Percentiles rank a stretch among this genome's conserved stretches.
Evolutionary conservation across 495 filamentous ascomycete genomes (phyloP).

Genomic region (Talaromyces stipitatus): DNA sequence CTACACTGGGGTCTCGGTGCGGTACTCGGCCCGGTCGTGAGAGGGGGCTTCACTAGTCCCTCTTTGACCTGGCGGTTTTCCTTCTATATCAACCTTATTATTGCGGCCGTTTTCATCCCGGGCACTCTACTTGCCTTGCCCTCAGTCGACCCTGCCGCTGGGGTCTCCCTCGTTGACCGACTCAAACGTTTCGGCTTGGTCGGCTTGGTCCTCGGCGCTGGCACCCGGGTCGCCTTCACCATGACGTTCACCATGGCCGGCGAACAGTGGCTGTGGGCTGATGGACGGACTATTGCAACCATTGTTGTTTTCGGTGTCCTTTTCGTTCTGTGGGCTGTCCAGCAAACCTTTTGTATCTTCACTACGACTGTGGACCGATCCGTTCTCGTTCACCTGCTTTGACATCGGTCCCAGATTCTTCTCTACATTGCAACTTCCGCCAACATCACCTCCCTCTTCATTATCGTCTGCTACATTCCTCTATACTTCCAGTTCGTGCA

Average conservation of each 20-base stretch:
- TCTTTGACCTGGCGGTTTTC: too few species aligned
- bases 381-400: slow-evolving; percentile 41
- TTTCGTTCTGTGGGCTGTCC: slow-evolving; percentile 26
- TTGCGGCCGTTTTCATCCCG: too few species aligned
- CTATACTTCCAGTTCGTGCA: slow-evolving; percentile 33
- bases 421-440: background rate
- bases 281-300: slow-evolving; percentile 37
- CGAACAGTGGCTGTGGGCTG: slow-evolving; percentile 41
- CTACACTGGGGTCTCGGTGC: too few species aligned
- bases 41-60: too few species aligned
- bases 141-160: too few species aligned
- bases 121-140: too few species aligned
- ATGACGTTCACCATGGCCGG: slow-evolving; percentile 13
- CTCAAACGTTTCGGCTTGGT: too few species aligned
- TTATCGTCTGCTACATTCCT: slow-evolving; percentile 19
- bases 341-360: slow-evolving; percentile 43
- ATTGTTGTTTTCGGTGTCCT: slow-evolving; percentile 40
- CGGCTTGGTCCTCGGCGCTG: too few species aligned
- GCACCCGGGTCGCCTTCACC: too few species aligned
- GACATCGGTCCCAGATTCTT: background rate
- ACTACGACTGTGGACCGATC: slow-evolving; percentile 38
- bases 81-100: too few species aligned
- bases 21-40: too few species aligned
- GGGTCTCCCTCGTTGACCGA: too few species aligned
- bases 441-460: background rate